Evolutionary conservation across 2,329 filamentous ascomycete species (phyloP), one percentile per base, ranked within the genome.

Genomic region (Lasiodiplodia theobromae): DNA sequence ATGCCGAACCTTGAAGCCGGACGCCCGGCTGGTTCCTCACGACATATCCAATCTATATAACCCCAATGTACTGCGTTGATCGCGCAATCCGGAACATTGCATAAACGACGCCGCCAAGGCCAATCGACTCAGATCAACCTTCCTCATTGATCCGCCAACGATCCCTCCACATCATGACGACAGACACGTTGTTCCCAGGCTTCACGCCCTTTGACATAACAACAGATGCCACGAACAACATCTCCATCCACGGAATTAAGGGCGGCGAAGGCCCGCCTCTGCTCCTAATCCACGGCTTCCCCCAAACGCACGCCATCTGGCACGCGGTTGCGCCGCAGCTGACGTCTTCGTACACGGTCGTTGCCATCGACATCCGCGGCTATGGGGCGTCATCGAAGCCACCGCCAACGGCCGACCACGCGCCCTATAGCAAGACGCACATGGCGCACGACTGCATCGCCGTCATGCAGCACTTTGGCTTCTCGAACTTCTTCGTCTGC

Each of bases 251-350:
- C 53, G 84, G 84, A 18, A 73, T 84, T 51, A 25, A 21, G 25
- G 34, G 40, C 25, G 77, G 75, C 37, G 65, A 73, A 3, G 74
- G 76, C 2, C 83, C 81, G 0, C 79, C 83, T 0, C 78, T 87
- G 7, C 77, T 83, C 16, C 77, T 87, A 8, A 75, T 87, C 7
- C 85, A 87, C 66, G 85, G 85, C 44, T 87, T 84, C 71, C 86
- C 85, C 0, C 84, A 87, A 72, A 86, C 80, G 4, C 78, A 81
- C 21, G 82, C 83, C 69, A 86, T 86, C 21, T 87, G 86, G 86
- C 84, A 87, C 73, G 74, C 75, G 6, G 74, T 87, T 0, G 77
- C 80, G 0, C 79, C 80, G 0, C 73, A 76, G 25, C 78, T 87
- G 1, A 71, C 75, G 0, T 71, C 74, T 14, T 71, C 71, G 2